Base-by-base conservation (phyloP, 108 stramenopile species). In the Mayamaea pseudoterrestris region DNA sequence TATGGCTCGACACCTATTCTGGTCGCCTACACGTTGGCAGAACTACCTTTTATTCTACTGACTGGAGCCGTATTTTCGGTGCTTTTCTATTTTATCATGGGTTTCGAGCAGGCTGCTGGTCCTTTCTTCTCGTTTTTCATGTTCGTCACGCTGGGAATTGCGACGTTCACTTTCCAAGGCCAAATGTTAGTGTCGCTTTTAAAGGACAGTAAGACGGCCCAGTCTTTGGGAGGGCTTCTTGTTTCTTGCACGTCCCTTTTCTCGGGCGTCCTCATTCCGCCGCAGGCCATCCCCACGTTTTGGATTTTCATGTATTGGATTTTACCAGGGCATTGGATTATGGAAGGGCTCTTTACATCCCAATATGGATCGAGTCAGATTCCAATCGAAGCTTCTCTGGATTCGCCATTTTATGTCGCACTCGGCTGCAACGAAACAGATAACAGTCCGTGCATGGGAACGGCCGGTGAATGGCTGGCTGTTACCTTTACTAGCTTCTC, bases 281-380 rank as follows among this genome's bases (percentile, higher is more conserved):
- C 80, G 1, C 57, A 68, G 21, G 31, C 49, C 29, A 77, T 81
- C 30, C 49, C 55, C 12, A 24, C 52, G 12, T 77, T 74, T 48
- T 78, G 77, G 65, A 34, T 56, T 25, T 51, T 51, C 29, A 59
- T 75, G 1, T 85, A 80, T 28, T 80, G 73, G 70, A 68, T 80
- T 0, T 68, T 53, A 11, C 83, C 78, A 41, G 79, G 83, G 5
- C 83, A 85, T 50, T 85, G 70, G 44, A 68, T 85, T 3, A 76
- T 70, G 37, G 83, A 85, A 48, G 83, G 76, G 12, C 45, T 84
- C 9, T 39, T 80, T 12, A 57, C 55, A 11, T 66, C 72, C 25
- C 77, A 79, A 41, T 83, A 68, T 41, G 30, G 55, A 35, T 37
- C 60, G 34, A 74, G 79, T 35, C 44, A 68, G 21, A 75, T 74